Evolutionary conservation across 257 asterid species (phyloP).

Genomic region (Galeopsis tetrahit): DNA sequence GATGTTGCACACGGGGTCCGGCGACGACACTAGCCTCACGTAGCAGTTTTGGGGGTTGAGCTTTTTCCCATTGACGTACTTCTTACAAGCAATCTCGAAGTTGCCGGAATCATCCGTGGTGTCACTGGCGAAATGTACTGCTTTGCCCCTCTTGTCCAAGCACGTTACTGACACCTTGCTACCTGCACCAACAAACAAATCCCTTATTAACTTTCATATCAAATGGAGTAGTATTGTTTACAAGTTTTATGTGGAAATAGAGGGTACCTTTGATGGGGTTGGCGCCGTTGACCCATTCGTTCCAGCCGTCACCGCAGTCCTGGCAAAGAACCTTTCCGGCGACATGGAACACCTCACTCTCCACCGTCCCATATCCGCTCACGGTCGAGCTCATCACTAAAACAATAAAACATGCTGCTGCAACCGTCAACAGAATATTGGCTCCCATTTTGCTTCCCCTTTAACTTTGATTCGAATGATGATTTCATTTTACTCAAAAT

Average conservation of each 20-base stretch:
- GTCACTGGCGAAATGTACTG: conserved; percentile 74
- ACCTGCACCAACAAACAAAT: conserved; percentile 46
- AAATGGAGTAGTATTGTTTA: no score
- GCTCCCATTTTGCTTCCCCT: conserved; percentile 35
- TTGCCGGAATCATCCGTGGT: conserved; percentile 65
- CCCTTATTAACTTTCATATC: background rate
- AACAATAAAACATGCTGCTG: conserved; percentile 28
- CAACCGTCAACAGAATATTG: conserved; percentile 31
- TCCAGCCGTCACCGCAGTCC: conserved; percentile 73
- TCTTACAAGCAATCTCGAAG: conserved; percentile 55
- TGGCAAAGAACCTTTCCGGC: conserved; percentile 86
- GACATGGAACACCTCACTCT: conserved; percentile 52
- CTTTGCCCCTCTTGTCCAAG: conserved; percentile 67
- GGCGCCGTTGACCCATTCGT: conserved; percentile 74
- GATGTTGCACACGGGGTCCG: conserved; percentile 80
- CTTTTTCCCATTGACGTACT: conserved; percentile 48
- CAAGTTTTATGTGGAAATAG: background rate
- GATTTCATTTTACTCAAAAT: background rate
- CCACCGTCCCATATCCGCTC: conserved; percentile 30
- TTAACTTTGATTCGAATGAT: background rate
- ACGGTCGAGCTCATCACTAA: conserved; percentile 2
- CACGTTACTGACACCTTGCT: conserved; percentile 77
- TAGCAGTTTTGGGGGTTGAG: conserved; percentile 61
- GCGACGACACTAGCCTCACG: conserved; percentile 80
- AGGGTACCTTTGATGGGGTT: conserved; percentile 83